phyloP scores from a whole-genome alignment of 768 basidiomycete species.

The Holtermanniella nyarrowii region DNA sequence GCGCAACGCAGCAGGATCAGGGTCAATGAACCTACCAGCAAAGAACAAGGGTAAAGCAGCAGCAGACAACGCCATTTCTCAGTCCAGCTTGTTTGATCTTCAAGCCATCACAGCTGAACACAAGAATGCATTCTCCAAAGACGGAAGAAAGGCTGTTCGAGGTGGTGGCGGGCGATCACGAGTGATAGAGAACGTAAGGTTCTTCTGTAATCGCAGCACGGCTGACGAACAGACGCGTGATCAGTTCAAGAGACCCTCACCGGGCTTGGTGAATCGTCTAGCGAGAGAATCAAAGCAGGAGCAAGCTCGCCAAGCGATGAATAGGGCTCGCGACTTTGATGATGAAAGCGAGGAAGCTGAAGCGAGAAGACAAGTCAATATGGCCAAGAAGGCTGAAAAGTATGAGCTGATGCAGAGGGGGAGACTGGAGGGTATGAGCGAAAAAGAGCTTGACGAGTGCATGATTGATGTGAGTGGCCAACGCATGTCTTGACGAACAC shows the following conservation, averaged over 20 bases:
- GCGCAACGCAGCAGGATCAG: too few species aligned
- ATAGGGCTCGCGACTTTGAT: conserved; percentile 25
- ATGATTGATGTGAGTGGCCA: conserved; percentile 32
- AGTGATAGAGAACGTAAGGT: conserved; percentile 9
- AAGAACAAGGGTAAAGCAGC: too few species aligned
- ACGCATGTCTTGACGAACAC: not conserved
- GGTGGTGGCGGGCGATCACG: conserved; percentile 9
- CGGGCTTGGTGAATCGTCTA: conserved; percentile 33
- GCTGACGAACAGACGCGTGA: conserved; percentile 18
- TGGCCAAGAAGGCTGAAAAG: conserved; percentile 33
- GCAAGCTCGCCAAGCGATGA: conserved; percentile 10
- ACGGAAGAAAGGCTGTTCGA: conserved; percentile 29
- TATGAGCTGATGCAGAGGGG: conserved; percentile 34
- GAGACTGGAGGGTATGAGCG: conserved; percentile 27
- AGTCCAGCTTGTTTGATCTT: conserved; percentile 29
- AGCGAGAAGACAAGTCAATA: conserved; percentile 18
- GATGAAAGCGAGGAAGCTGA: conserved; percentile 25
- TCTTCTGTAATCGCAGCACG: not conserved
- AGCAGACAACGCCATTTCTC: conserved; percentile 16
- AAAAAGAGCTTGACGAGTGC: conserved; percentile 33
- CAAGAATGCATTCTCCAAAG: conserved; percentile 30
- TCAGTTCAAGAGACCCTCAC: conserved; percentile 35
- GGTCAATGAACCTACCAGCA: too few species aligned
- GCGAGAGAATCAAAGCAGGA: conserved; percentile 18
- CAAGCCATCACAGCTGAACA: conserved; percentile 38